Evolutionary conservation across 202 grass and related monocot species (phyloP), one percentile per base, ranked within the genome.

Genomic region (Zizania palustris): DNA sequence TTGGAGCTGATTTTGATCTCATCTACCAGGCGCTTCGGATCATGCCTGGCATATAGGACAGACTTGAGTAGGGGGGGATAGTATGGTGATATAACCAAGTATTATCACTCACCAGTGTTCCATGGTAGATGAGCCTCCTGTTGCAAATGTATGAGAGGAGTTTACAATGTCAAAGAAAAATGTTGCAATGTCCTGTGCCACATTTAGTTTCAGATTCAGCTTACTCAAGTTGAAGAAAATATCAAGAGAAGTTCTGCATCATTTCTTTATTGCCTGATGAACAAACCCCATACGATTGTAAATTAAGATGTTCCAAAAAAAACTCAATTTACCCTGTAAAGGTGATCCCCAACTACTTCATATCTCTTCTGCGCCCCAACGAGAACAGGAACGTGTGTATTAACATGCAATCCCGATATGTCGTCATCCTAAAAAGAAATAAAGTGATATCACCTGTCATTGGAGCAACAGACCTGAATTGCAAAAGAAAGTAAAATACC

Each of bases 101-200:
- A 28, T 40, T 38, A 6, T 63, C 58, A 33, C 69, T 82, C 68
- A 93, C 87, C 87, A 93, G 65, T 85, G 88, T 74, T 93, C 90
- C 75, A 70, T 65, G 53, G 85, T 77, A 45, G 84, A 90, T 40
- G 90, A 90, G 64, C 87, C 90, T 73, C 87, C 87, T 39, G 87
- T 93, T 66, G 90, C 84, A 64, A 90, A 93, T 60, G 78, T 83
- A 60, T 93, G 90, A 15, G 90, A 90, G 54, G 81, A 80, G 69
- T 90, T 87, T 4, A 93, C 78, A 45, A 65, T 60, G 41, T 93
- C 84, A 80, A 87, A 85, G 59, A 93, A 85, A 55, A 83, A 87
- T 1, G 65, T 71, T 54, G 84, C 71, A 20, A 93, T 87, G 44
- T 90, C 87, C 90, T 93, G 87, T 35, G 18, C 14, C 75, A 83